Conservation (phyloP, 2,329 filamentous ascomycete species). For the Cytospora mali region DNA sequence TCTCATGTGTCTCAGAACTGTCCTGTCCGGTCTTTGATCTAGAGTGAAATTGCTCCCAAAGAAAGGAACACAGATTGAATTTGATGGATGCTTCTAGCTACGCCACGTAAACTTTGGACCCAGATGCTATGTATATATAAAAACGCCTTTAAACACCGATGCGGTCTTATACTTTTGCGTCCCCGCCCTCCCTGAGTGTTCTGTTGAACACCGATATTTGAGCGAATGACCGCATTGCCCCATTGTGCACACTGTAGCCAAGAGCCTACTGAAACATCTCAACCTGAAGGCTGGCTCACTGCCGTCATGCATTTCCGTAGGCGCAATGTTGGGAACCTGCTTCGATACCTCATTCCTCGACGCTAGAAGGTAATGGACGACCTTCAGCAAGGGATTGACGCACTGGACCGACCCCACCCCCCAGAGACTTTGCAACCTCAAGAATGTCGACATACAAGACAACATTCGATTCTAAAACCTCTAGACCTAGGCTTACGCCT, state of each 20-base stretch:
- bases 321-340: neutral
- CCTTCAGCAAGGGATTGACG: neutral
- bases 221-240: neutral
- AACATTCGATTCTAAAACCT: neutral
- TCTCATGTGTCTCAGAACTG: neutral
- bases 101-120: neutral
- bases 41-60: neutral
- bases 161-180: neutral
- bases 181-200: neutral
- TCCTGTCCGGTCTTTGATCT: neutral
- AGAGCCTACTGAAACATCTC: neutral
- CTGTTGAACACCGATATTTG: neutral
- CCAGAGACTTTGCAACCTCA: neutral
- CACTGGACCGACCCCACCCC: neutral
- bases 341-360: neutral
- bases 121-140: neutral
- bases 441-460: neutral
- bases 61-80: neutral
- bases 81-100: neutral
- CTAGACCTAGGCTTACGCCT: conserved; percentile 39
- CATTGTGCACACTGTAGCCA: neutral
- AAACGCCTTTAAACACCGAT: neutral
- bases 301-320: neutral
- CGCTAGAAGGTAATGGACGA: neutral
- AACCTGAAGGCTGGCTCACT: neutral